phyloP scores from a whole-genome alignment of 768 basidiomycete species.

The Boletellus sp. region DNA sequence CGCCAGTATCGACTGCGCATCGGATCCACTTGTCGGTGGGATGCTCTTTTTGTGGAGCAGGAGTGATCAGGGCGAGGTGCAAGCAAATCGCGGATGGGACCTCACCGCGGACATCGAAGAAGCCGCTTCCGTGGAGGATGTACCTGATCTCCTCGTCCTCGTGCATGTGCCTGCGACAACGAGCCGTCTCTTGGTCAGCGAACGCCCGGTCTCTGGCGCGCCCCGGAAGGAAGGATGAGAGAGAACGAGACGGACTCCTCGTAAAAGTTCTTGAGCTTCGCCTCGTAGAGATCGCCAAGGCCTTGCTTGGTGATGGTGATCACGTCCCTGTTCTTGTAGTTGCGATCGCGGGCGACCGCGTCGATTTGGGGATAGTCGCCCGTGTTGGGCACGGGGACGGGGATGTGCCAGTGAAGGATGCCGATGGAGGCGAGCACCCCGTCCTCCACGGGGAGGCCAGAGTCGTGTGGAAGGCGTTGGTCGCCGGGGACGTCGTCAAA shows the following conservation, averaged over 20 bases:
- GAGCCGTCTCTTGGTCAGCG: too few relatives aligned
- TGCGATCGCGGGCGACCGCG: conserved; percentile 58
- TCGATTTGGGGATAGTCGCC: conserved; percentile 50
- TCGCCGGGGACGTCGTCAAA: conserved; percentile 74
- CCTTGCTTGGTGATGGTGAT: conserved; percentile 76
- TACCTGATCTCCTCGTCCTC: conserved; percentile 96
- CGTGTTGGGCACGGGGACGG: conserved; percentile 43
- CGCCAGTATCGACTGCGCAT: conserved; percentile 68
- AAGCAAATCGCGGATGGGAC: not conserved
- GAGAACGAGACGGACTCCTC: conserved; percentile 54
- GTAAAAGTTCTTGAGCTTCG: conserved; percentile 79
- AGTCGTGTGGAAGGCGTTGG: conserved; percentile 79
- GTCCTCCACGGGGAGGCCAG: conserved; percentile 48
- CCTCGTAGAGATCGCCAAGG: conserved; percentile 79
- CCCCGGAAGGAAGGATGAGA: not conserved
- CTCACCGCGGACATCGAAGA: conserved; percentile 87
- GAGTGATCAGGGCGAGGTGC: not conserved
- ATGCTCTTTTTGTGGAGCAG: conserved; percentile 45
- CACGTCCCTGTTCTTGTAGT: conserved; percentile 81
- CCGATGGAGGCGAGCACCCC: conserved; percentile 53
- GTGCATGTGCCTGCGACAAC: conserved; percentile 70
- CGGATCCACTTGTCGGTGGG: conserved; percentile 78
- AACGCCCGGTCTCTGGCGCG: not conserved
- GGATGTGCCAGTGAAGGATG: conserved; percentile 65
- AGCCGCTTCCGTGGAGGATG: conserved; percentile 81